Evolutionary conservation across 176 grass and related monocot species (phyloP).

Genomic region (Rhynchospora tenuis): DNA sequence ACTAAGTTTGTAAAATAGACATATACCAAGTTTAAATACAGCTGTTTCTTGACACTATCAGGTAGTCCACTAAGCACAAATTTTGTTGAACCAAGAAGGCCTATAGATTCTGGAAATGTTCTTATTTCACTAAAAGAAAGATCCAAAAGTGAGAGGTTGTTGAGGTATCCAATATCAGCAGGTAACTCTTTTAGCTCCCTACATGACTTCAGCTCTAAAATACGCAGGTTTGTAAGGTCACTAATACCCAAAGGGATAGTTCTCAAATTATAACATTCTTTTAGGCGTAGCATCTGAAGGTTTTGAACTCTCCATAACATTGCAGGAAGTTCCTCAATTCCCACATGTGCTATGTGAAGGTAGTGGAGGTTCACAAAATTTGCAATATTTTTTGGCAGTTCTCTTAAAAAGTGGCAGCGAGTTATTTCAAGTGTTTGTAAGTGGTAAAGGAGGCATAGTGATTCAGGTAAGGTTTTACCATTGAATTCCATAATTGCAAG

Average conservation of each 20-base stretch:
- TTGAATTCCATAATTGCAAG: not conserved
- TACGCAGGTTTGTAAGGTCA: not conserved
- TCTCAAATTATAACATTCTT: not conserved
- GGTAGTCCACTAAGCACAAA: not conserved
- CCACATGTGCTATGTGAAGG: not conserved
- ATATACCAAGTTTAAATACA: not conserved
- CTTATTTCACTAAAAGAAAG: not conserved
- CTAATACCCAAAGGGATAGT: not conserved
- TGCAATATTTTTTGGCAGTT: not conserved
- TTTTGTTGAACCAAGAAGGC: not conserved
- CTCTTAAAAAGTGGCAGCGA: not conserved
- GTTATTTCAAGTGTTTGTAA: not conserved
- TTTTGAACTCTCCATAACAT: not conserved
- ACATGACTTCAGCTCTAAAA: not conserved
- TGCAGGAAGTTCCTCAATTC: not conserved
- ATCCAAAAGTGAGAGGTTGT: slow-evolving; percentile 5
- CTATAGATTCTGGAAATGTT: not conserved
- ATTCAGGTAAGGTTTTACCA: not conserved
- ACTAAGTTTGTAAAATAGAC: not conserved
- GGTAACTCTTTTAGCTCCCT: not conserved
- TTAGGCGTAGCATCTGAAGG: not conserved
- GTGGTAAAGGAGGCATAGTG: not conserved
- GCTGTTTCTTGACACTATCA: not conserved
- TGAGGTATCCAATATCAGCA: slow-evolving; percentile 2
- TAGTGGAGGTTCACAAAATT: not conserved